A percentile compares a stretch with the other conserved stretches of the same genome.
Conservation (phyloP, 2,329 filamentous ascomycete genomes). For the Colletotrichum melonis region DNA sequence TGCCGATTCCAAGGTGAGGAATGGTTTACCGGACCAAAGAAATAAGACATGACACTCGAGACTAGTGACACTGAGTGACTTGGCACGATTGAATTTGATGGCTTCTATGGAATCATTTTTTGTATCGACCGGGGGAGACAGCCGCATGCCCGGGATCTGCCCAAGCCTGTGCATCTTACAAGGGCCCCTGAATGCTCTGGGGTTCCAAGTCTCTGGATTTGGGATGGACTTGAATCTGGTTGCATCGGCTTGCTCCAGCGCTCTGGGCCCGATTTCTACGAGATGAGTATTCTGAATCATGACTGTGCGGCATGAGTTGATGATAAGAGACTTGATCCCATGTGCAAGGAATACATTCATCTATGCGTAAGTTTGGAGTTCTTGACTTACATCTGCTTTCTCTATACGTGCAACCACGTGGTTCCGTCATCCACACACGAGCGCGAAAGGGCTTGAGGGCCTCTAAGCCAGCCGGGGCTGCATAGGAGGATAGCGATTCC, state of each 20-base stretch:
- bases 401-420: neutral
- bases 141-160: neutral
- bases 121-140: neutral
- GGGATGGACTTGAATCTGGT: neutral
- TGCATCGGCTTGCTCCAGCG: neutral
- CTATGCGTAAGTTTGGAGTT: neutral
- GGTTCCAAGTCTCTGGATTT: neutral
- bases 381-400: neutral
- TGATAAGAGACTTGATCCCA: too few relatives aligned
- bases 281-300: too few relatives aligned
- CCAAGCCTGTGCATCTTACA: neutral
- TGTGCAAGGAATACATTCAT: too few relatives aligned
- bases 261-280: too few relatives aligned
- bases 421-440: neutral
- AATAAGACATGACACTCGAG: neutral
- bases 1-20: too few relatives aligned
- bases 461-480: neutral
- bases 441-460: neutral
- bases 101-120: neutral
- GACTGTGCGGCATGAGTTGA: too few relatives aligned
- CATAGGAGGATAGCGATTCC: too few relatives aligned
- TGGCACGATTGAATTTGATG: neutral
- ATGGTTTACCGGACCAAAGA: neutral
- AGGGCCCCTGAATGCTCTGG: neutral
- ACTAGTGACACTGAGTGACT: neutral